Evolutionary conservation across 2,329 filamentous ascomycete genomes (phyloP), one percentile per base, ranked within the genome.

Genomic region (Akanthomyces uredinophilus): DNA sequence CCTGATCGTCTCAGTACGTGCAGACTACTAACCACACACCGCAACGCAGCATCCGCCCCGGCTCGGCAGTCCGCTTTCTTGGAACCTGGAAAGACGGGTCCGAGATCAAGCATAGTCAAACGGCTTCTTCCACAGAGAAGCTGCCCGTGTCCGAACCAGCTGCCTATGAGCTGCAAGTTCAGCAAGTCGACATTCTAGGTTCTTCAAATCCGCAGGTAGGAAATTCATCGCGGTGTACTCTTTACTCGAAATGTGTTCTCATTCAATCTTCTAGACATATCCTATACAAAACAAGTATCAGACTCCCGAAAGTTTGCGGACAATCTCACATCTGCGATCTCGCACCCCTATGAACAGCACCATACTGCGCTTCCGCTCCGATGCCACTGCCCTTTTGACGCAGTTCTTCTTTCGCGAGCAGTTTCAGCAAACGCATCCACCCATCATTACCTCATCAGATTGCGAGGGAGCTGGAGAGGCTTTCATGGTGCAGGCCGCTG

Each of bases 241-340:
- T 1, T 35, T 8, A 35, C 14, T 39, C 2, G 14, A n/a, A 10
- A 4, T 8, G 5, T 27, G 5, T 37, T 32, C 57, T 53, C 49
- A 44, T 24, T 37, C 16, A 44, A 4, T 14, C 14, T 27, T 32
- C 51, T 70, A 98, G 90, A 90, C 88, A 65, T 96, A 91, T 72
- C 95, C 95, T 3, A 86, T 99, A 27, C 95, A 99, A 76, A 96
- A 96, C 76, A 98, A 98, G 77, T 96, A 95, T 69, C 93, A 97
- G 69, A 91, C 88, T 5, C 81, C 89, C 56, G 94, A 98, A 72
- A 98, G 89, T 73, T 84, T 99, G 65, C 89, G 95, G 63, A 90
- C 89, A 14, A 83, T 96, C 58, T 92, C 94, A 55, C 95, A 99
- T 76, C 82, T 99, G 63, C 89, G 95, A 63, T 78, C 90, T 66